These are phyloP conservation scores for Protomyces inouyei DNA, from an alignment of 1,139 yeast genomes.

Conservation along the genomic window DNA sequence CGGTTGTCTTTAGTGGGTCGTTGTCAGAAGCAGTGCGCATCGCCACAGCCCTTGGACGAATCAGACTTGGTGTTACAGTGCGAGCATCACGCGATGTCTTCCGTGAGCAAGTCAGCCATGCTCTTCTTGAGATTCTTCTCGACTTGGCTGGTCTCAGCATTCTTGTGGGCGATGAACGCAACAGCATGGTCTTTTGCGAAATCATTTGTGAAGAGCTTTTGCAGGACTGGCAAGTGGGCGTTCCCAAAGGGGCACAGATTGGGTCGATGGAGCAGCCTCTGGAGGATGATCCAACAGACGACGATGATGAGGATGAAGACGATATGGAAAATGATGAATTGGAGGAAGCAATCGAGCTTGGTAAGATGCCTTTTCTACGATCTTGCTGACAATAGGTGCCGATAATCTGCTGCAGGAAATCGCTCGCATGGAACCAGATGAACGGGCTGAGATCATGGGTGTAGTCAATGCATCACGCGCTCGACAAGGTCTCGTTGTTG, in stretches of 20 bases:
- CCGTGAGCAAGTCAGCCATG: conserved; percentile 77
- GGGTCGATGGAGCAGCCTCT: not conserved
- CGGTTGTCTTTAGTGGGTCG: conserved; percentile 57
- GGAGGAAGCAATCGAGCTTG: not conserved
- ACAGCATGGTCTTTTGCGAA: conserved; percentile 44
- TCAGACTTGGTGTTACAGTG: conserved; percentile 65
- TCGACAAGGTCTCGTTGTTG: not conserved
- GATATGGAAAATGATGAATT: conserved; percentile 5
- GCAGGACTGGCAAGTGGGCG: conserved; percentile 52
- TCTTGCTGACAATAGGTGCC: not conserved
- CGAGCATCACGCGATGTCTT: conserved; percentile 64
- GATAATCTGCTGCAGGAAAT: not conserved
- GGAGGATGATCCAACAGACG: conserved; percentile 5
- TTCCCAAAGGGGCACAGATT: not conserved
- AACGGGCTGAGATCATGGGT: not conserved
- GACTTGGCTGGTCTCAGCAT: conserved; percentile 57
- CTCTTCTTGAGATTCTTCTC: conserved; percentile 59
- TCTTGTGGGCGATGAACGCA: conserved; percentile 44
- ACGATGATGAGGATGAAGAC: conserved; percentile 8
- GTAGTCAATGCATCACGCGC: not conserved
- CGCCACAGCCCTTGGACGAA: conserved; percentile 51
- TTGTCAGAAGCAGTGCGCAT: conserved; percentile 50
- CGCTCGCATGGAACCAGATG: not conserved
- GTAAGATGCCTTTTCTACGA: not conserved
- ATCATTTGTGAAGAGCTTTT: conserved; percentile 54